A percentile compares a stretch with the other conserved stretches of the same genome.
These are phyloP conservation scores for Thalassiosira oceanica DNA, from an alignment of 352 stramenopile genomes.

Conservation along the genomic window DNA sequence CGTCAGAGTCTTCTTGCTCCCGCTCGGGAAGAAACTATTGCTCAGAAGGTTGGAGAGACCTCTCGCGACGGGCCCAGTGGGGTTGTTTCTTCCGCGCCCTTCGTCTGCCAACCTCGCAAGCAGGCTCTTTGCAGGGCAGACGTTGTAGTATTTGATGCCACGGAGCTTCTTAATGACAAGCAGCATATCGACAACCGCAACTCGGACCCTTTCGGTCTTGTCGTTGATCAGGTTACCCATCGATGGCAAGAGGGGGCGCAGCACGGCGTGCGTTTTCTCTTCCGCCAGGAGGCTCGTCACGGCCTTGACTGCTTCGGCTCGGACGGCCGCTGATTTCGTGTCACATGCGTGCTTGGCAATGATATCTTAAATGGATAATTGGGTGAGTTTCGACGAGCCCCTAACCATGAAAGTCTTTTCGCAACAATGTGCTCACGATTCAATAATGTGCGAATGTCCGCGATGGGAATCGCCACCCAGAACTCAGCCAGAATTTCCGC, in stretches of 20 bases:
- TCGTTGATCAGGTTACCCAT: conserved; percentile 83
- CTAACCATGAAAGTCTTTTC: background rate
- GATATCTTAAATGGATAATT: no score
- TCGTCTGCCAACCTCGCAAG: conserved; percentile 80
- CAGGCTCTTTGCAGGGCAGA: conserved; percentile 81
- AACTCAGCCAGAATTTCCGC: conserved; percentile 71
- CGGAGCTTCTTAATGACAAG: conserved; percentile 74
- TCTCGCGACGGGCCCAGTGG: conserved; percentile 52
- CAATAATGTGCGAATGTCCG: conserved; percentile 75
- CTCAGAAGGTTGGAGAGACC: conserved; percentile 77
- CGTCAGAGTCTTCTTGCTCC: conserved; percentile 41
- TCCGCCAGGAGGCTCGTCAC: conserved; percentile 76
- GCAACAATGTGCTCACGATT: conserved; percentile 56
- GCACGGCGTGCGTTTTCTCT: conserved; percentile 73
- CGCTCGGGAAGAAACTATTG: conserved; percentile 83
- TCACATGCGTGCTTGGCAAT: conserved; percentile 77
- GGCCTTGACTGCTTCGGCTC: conserved; percentile 72
- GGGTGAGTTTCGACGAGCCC: no score
- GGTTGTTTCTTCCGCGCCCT: conserved; percentile 38
- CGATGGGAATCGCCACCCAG: conserved; percentile 80
- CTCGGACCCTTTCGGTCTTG: conserved; percentile 75
- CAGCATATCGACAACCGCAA: conserved; percentile 79
- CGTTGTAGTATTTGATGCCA: conserved; percentile 85
- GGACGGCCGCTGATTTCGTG: conserved; percentile 67
- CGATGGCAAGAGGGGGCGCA: conserved; percentile 79